phyloP scores from a whole-genome alignment of 208 protist species.

The Trypanosoma avium region DNA sequence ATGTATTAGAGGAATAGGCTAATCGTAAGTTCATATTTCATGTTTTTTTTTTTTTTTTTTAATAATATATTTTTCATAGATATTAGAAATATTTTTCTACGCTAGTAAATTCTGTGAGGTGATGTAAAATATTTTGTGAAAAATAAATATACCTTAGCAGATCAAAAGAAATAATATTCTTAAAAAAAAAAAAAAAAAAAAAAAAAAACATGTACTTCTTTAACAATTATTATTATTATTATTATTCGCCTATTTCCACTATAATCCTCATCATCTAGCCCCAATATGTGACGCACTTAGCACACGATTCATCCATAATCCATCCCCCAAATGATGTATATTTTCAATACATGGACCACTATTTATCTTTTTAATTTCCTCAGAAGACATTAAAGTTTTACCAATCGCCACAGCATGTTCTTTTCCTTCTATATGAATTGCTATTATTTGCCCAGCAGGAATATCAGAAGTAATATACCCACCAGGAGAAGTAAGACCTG shows the following conservation, averaged over 20 bases:
- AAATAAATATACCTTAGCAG: too few species aligned
- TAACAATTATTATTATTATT: conserved; percentile 14
- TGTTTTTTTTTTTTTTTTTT: too few species aligned
- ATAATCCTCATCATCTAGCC: conserved; percentile 6
- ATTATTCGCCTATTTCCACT: not conserved
- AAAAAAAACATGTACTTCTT: not conserved
- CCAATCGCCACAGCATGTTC: conserved; percentile 95
- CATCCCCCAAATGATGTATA: conserved; percentile 96
- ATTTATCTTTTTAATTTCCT: conserved; percentile 91
- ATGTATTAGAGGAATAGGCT: too few species aligned
- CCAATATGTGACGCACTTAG: conserved; percentile 83
- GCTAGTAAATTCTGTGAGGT: too few species aligned
- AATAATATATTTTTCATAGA: too few species aligned
- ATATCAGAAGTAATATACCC: conserved; percentile 71
- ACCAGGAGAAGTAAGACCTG: conserved; percentile 94
- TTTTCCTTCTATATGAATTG: conserved; percentile 96
- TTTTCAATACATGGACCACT: conserved; percentile 95
- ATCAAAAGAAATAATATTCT: too few species aligned
- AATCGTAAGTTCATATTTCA: too few species aligned
- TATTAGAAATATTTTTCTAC: too few species aligned
- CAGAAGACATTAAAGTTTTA: conserved; percentile 89
- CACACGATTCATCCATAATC: conserved; percentile 94
- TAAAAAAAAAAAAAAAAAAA: not conserved
- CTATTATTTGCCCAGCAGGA: conserved; percentile 64
- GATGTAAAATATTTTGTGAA: too few species aligned